Base-by-base conservation (phyloP, 495 filamentous ascomycete species). In the Oidiodendron maius region DNA sequence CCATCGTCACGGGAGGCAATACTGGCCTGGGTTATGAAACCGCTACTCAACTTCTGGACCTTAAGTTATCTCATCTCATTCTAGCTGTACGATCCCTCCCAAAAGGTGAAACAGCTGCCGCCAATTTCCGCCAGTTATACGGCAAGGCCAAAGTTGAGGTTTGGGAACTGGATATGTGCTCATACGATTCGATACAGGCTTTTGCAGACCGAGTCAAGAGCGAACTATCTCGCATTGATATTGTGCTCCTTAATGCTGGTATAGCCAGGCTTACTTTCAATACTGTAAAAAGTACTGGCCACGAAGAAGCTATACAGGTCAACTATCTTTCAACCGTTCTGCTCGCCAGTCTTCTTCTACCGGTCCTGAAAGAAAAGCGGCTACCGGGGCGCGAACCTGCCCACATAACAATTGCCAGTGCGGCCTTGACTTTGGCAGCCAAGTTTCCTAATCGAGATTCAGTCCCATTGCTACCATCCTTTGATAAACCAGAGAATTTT, bases 161-260 rank as follows among this genome's bases (percentile, higher is more conserved):
- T 8, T 76, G 72, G 75, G 43, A 64, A 4, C 57, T 82, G 0
- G 77, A 82, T 42, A 63, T 80, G 40, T 44, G 53, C n/a, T 67
- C 62, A 0, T 76, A 75, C 40, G 59, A 56, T 2, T 76, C 72
- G 1, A 53, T 76, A n/a, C 57, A 65, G 18, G 60, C 61, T 0
- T 80, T 82, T 53, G 64, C 58, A 3, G 50, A 57, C 1, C 64
- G 57, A 11, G 15, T 43, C 3, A 21, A 39, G 16, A 23, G 1
- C 1, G 5, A 61, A 66, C 0, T 51, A 25, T 15, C 1, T 60
- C 18, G 70, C 0, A 4, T 81, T 1, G 71, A 81, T 50, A 63
- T 75, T 4, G 66, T 60, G 9, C 65, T 80, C 21, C 66, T 79
- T 38, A 81, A 81, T 52, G 74, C 74, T 6, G 78, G 74, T 4